Base-by-base conservation (phyloP, 768 basidiomycete species). In the Leucocoprinus leucothites region DNA sequence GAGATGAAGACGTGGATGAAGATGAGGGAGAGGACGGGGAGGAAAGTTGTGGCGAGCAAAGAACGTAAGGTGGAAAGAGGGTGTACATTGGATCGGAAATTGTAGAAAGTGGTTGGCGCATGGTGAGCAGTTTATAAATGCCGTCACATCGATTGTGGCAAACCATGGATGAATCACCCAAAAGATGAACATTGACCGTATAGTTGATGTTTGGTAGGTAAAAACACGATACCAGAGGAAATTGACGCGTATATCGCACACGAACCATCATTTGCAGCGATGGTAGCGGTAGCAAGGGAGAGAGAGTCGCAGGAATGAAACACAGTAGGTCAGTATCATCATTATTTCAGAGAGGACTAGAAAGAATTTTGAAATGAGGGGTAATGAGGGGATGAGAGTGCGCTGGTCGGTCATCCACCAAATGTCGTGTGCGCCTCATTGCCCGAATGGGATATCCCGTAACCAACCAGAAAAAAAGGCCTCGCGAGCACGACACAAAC, bases 61-160 rank as follows among this genome's bases (percentile, higher is more conserved):
- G 34, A 35, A 56, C 18, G 24, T 35, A 21, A 26, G 42, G 57
- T 46, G 54, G 61, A 65, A 69, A 60, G 52, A 76, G 8, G 13
- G 51, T 9, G 21, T 40, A 24, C 28, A 34, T 19, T 9, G n/a
- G 9, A 48, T 31, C 28, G 2, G 47, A 34, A 11, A 19, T 35
- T 9, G 45, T n/a, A 18, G n/a, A 21, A 11, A 16, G 24, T 47
- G 45, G 22, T 4, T 22, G 5, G 24, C 24, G 24, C 9, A 28
- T 16, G 26, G 9, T 25, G 25, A 25, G 22, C 24, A 25, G 2
- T 28, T 47, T 26, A 25, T 47, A 28, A 9, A 47, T 26, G 24
- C 14, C 45, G 25, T 25, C 3, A n/a, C 24, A 47, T n/a, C 14
- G 25, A 16, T 22, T 47, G 8, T 25, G 45, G 7, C 25, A 47